Evolutionary conservation across 352 stramenopile genomes (phyloP), one percentile per base, ranked within the genome.

Genomic region (Pythium guiyangense): DNA sequence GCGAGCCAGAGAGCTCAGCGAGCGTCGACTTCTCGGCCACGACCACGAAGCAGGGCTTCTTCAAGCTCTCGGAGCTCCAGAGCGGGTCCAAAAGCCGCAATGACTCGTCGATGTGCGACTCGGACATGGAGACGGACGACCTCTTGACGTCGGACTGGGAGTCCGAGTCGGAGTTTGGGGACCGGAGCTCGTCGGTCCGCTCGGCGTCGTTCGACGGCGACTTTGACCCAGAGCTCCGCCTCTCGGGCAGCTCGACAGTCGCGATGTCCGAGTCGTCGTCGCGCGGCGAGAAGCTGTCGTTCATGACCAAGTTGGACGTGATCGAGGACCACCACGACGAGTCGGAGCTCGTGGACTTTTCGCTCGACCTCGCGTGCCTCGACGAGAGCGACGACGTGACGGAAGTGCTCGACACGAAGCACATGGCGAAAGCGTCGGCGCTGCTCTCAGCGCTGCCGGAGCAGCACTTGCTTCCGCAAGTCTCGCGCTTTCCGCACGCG

Each of bases 331-430:
- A 70, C 15, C 18, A 63, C 69, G 54, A 76, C 67, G 37, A 64
- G 54, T 17, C 46, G 6, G n/a, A 44, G 31, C 40, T 64, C 27
- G 25, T 66, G 31, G 43, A 58, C 72, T 52, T 62, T 45, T 15
- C 4, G 14, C 15, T 20, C 39, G 39, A 45, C 14, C 39, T 45
- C 39, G 11, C 39, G 60, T 49, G 39, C 63, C 54, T 70, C 59
- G 17, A 60, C 58, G 17, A 37, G 59, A 50, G 9, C 66, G 58
- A 14, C 68, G 34, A 57, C 50, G 54, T 81, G 31, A 62, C 67
- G 3, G 74, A 84, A 48, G 71, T 79, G 18, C 79, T 81, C 22
- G 74, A 84, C 51, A 84, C 74, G 27, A 77, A 60, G 34, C 66
- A 81, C 22, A 81, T 81, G 74, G 58, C 68, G 31, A 59, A 68